These are phyloP conservation scores for Pythium monospermum DNA, from an alignment of 352 stramenopile species.

Conservation along the genomic window DNA sequence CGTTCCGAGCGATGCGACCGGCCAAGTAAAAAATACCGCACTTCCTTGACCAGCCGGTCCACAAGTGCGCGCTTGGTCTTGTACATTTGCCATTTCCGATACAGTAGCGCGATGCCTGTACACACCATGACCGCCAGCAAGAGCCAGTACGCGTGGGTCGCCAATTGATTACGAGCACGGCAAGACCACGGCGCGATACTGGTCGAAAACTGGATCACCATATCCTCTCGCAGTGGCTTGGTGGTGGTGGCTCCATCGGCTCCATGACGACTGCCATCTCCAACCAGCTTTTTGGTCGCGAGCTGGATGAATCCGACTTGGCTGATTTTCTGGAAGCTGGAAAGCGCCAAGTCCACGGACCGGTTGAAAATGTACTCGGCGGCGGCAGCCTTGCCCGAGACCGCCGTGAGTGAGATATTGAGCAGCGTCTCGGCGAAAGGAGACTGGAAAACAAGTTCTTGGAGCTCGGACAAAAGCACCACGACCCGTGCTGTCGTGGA, in stretches of 20 bases:
- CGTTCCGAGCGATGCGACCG: slow-evolving; percentile 31
- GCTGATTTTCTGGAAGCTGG: slow-evolving; percentile 40
- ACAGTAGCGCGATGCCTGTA: slow-evolving; percentile 22
- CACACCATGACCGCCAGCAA: slow-evolving; percentile 21
- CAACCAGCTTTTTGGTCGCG: no score
- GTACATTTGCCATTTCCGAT: slow-evolving; percentile 33
- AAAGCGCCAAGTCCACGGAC: slow-evolving; percentile 52
- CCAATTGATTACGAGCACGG: slow-evolving; percentile 44
- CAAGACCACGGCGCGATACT: slow-evolving; percentile 47
- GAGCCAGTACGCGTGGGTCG: slow-evolving; percentile 38
- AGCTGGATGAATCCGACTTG: slow-evolving; percentile 21
- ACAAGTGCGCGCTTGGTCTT: slow-evolving; percentile 43
- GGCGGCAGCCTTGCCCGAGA: slow-evolving; percentile 15
- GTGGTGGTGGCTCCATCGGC: no score
- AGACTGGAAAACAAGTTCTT: slow-evolving; percentile 33
- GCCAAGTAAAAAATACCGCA: slow-evolving; percentile 53
- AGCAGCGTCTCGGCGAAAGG: slow-evolving; percentile 40
- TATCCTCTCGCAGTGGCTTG: slow-evolving; percentile 23
- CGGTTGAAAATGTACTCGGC: slow-evolving; percentile 57
- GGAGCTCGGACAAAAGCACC: slow-evolving; percentile 49
- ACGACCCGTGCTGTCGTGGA: slow-evolving; percentile 26
- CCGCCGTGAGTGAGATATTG: slow-evolving; percentile 20
- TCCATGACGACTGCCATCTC: no score
- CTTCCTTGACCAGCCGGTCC: slow-evolving; percentile 65
- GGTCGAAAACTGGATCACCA: slow-evolving; percentile 38